Conservation (phyloP, 164 flowering plant genomes). For the Chloranthus sessilifolius region DNA sequence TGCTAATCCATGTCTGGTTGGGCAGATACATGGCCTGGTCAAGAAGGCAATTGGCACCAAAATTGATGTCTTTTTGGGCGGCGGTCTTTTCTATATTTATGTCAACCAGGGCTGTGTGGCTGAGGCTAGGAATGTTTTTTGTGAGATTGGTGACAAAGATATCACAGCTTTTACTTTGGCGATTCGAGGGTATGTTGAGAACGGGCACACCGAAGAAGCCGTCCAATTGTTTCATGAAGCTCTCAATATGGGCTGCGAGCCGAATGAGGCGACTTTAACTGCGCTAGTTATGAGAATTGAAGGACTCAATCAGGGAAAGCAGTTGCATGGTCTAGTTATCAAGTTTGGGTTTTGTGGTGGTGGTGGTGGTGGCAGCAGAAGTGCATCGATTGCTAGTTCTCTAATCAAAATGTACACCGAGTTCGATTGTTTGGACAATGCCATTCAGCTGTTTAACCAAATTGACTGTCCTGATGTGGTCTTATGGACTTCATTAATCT, state of each 20-base stretch:
- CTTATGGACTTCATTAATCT: slow-evolving; percentile 22
- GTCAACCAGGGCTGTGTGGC: slow-evolving; percentile 7
- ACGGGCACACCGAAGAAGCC: slow-evolving; percentile 14
- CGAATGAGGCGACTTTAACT: slow-evolving; percentile 19
- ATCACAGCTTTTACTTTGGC: slow-evolving; percentile 22
- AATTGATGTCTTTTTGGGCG: slow-evolving; percentile 22
- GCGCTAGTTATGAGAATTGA: slow-evolving; percentile 14
- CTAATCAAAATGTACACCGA: slow-evolving; percentile 18
- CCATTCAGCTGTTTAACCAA: slow-evolving; percentile 12
- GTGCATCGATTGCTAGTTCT: slow-evolving; percentile 17
- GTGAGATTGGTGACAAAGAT: slow-evolving; percentile 17
- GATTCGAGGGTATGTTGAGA: slow-evolving; percentile 16
- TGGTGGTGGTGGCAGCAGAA: neutral
- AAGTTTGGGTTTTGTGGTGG: slow-evolving; percentile 18
- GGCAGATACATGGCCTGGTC: slow-evolving; percentile 21
- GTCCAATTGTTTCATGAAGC: slow-evolving; percentile 18
- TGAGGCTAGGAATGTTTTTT: slow-evolving; percentile 17
- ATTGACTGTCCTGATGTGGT: slow-evolving; percentile 17
- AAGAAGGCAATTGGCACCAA: slow-evolving; percentile 10
- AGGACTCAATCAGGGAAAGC: slow-evolving; percentile 16
- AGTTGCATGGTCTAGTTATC: slow-evolving; percentile 22
- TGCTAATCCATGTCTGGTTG: slow-evolving; percentile 7
- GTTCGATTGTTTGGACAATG: slow-evolving; percentile 16
- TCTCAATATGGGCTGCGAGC: slow-evolving; percentile 12
- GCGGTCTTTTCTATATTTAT: slow-evolving; percentile 20